Percentiles rank a stretch among this genome's conserved stretches.
These are phyloP conservation scores for Fusarium clavum DNA, from an alignment of 2,329 filamentous ascomycete species.

Conservation along the genomic window DNA sequence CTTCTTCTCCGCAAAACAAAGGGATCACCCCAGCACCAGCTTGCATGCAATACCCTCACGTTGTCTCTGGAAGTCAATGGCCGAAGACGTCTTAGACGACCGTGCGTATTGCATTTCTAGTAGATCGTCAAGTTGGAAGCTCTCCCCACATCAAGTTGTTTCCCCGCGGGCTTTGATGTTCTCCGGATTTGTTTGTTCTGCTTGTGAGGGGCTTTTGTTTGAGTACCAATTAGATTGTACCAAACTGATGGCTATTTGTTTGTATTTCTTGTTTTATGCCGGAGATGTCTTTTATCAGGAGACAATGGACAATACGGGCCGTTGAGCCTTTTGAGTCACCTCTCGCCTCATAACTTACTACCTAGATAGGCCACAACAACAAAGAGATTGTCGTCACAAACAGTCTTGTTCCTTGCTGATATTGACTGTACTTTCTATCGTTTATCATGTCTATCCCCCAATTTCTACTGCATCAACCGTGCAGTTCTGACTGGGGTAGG, in stretches of 20 bases:
- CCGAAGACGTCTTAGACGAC: constrained; percentile 4
- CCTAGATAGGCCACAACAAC: constrained; percentile 2
- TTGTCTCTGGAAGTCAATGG: constrained; percentile 17
- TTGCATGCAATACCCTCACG: constrained; percentile 4
- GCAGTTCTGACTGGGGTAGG: not conserved
- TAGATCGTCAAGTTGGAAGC: not conserved
- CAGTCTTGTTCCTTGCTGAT: not conserved
- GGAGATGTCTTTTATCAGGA: constrained; percentile 15
- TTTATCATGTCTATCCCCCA: constrained; percentile 14
- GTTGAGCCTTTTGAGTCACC: constrained; percentile 7
- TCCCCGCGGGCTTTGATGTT: constrained; percentile 8
- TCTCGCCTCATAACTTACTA: not conserved
- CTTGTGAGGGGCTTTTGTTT: not conserved
- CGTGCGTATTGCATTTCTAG: not conserved
- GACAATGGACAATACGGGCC: constrained; percentile 13
- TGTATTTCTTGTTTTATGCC: not conserved
- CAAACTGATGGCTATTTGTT: no score
- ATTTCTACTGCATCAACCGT: constrained; percentile 24
- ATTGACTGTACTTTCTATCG: not conserved
- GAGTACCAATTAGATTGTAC: not conserved
- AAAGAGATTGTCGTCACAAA: not conserved
- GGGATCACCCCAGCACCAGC: constrained; percentile 8
- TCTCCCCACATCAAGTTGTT: constrained; percentile 10
- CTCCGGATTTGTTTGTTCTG: not conserved
- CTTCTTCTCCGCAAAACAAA: constrained; percentile 15